Evolutionary conservation across 2,329 filamentous ascomycete genomes (phyloP), one percentile per base, ranked within the genome.

Genomic region (Colletotrichum cordylinicola): DNA sequence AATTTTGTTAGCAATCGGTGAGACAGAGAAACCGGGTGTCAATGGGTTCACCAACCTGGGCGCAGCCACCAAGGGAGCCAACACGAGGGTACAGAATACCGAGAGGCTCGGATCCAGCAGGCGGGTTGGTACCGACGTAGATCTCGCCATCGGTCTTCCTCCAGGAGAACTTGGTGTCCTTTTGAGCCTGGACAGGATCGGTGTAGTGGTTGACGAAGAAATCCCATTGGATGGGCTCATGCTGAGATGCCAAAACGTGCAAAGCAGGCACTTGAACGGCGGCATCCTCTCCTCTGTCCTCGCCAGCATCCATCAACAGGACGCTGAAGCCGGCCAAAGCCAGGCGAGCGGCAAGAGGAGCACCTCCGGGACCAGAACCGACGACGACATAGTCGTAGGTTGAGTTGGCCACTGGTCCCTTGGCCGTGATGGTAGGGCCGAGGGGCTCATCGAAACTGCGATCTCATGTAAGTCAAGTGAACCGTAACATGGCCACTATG

Each of bases 131-230:
- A 4, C 72, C 72, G 27, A 61, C 56, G 33, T 76, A 88, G 12
- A 83, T 74, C 21, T 80, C 78, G 3, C 87, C 86, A 33, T 85
- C 79, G 0, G 83, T 68, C 8, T 79, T 82, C 15, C 80, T 75
- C 76, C 84, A 88, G 1, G 82, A 83, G 78, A 84, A 82, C 82
- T 93, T 88, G 79, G 92, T 90, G 60, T 86, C 84, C 58, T 86
- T 83, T 77, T 90, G 87, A 13, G 87, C 86, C 8, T 74, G 72
- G 15, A 82, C 81, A n/a, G 87, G 81, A 77, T 92, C 87, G 8
- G 85, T 82, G 79, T 91, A 93, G 81, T 93, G 91, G 69, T 89
- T 87, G 72, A 93, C 90, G 77, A 88, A 93, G 82, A 90, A 93
- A 83, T 92, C 88, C 92, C 92, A 93, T 4, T 35, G 18, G 8